phyloP scores from a whole-genome alignment of 2,329 filamentous ascomycete genomes.

The Sarocladium brachiariae region DNA sequence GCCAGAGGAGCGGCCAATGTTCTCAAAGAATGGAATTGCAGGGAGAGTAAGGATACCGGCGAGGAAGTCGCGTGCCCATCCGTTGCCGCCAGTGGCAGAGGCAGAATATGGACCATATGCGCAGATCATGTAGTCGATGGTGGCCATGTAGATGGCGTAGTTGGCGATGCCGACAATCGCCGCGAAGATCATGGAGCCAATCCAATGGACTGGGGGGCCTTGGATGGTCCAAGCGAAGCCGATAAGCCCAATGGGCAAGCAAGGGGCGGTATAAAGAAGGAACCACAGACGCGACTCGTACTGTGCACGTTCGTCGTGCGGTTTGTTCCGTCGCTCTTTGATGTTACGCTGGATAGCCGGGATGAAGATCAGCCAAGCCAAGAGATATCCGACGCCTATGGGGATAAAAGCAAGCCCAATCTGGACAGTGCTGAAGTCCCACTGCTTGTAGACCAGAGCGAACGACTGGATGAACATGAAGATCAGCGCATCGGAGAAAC shows the following conservation, averaged over 20 bases:
- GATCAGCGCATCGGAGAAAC: slow-evolving; percentile 68
- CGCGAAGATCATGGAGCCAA: slow-evolving; percentile 58
- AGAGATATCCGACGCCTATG: slow-evolving; percentile 58
- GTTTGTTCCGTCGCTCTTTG: slow-evolving; percentile 41
- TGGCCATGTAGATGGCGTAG: slow-evolving; percentile 68
- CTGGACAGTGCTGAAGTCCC: slow-evolving; percentile 51
- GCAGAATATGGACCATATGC: slow-evolving; percentile 68
- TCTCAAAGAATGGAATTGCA: slow-evolving; percentile 56
- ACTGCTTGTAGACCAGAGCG: slow-evolving; percentile 59
- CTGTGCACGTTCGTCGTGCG: slow-evolving; percentile 51
- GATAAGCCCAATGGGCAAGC: slow-evolving; percentile 59
- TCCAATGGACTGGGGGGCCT: slow-evolving; percentile 60
- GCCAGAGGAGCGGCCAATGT: slow-evolving; percentile 41
- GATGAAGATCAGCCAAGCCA: slow-evolving; percentile 55
- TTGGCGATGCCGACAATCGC: slow-evolving; percentile 66
- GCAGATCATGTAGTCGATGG: slow-evolving; percentile 71
- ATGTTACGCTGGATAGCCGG: slow-evolving; percentile 49
- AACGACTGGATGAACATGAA: slow-evolving; percentile 75
- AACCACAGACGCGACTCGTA: slow-evolving; percentile 63
- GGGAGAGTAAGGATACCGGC: slow-evolving; percentile 66
- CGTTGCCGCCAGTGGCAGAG: slow-evolving; percentile 70
- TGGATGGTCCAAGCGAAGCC: slow-evolving; percentile 64
- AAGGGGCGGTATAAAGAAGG: slow-evolving; percentile 54
- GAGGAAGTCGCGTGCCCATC: slow-evolving; percentile 65
- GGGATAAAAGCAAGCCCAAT: slow-evolving; percentile 58